phyloP scores from a whole-genome alignment of 139 green algal species.

The Coccomyxa sp. region DNA sequence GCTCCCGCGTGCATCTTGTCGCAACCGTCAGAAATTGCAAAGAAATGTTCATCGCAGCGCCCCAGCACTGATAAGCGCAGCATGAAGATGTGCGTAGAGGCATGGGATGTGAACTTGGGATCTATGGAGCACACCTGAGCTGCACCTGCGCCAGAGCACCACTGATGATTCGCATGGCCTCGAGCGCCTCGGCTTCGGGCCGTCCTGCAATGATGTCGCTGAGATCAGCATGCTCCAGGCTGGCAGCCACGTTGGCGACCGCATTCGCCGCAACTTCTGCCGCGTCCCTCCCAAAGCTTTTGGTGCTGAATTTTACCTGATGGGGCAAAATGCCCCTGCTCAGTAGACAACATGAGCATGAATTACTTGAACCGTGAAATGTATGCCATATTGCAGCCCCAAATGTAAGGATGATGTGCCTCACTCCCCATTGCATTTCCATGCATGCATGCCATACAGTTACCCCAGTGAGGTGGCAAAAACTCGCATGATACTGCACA shows the following conservation, averaged over 20 bases:
- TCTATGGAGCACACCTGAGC: not conserved
- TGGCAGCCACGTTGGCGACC: constrained; percentile 47
- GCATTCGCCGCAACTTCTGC: constrained; percentile 70
- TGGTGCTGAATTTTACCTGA: constrained; percentile 85
- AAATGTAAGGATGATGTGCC: not conserved
- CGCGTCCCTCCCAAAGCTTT: constrained; percentile 81
- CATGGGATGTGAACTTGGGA: not conserved
- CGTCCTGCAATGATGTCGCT: constrained; percentile 79
- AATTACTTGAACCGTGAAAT: not conserved
- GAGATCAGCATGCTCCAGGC: constrained; percentile 76
- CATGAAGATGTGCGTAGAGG: not conserved
- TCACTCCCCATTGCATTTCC: not conserved
- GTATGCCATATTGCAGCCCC: not conserved
- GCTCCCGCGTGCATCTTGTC: not conserved
- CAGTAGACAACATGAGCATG: not conserved
- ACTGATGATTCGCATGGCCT: constrained; percentile 64
- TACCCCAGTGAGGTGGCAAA: not conserved
- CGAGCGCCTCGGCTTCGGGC: constrained; percentile 81
- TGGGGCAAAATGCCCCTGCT: too few species aligned
- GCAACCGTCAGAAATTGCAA: not conserved
- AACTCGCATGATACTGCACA: not conserved
- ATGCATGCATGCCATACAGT: not conserved
- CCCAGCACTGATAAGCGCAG: not conserved
- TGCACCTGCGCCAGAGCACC: not conserved
- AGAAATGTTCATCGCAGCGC: not conserved